Percentiles rank a stretch among this genome's conserved stretches.
Conservation (phyloP, 1,139 yeast species). For the Suhomyces coccinellae region DNA sequence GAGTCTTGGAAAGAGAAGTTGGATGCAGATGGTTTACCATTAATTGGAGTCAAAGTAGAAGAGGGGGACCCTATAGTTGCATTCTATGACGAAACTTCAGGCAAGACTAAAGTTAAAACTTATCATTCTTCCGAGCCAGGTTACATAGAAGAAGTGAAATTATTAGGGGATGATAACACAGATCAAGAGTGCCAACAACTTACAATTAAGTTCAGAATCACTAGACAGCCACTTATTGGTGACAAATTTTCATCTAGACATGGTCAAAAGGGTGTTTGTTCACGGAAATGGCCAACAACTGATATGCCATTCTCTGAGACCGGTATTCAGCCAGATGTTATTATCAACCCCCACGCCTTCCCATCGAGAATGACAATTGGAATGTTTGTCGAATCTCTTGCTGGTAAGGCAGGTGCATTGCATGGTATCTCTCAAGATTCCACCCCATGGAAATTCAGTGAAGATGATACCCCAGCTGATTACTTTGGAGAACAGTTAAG, state of each 20-base stretch:
- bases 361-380: slow-evolving; percentile 99
- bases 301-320: slow-evolving; percentile 97
- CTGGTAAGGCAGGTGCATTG: slow-evolving; percentile 97
- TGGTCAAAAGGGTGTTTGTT: slow-evolving; percentile 99
- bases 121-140: slow-evolving; percentile 96
- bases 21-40: slow-evolving; percentile 92
- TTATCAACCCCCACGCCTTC: slow-evolving; percentile 98
- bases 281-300: slow-evolving; percentile 95
- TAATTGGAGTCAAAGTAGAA: slow-evolving; percentile 80
- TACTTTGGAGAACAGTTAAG: slow-evolving; percentile 91
- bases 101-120: slow-evolving; percentile 88
- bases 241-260: slow-evolving; percentile 98
- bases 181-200: slow-evolving; percentile 81
- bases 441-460: slow-evolving; percentile 94
- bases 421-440: slow-evolving; percentile 98
- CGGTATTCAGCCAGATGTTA: slow-evolving; percentile 96
- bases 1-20: slow-evolving; percentile 82
- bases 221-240: slow-evolving; percentile 94
- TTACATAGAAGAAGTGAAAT: slow-evolving; percentile 90
- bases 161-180: slow-evolving; percentile 79
- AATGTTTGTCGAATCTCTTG: slow-evolving; percentile 97
- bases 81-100: slow-evolving; percentile 84
- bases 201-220: slow-evolving; percentile 86
- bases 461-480: slow-evolving; percentile 94
- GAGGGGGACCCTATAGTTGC: slow-evolving; percentile 98